These are phyloP conservation scores for Lavandula angustifolia DNA, from an alignment of 257 asterid species.

Conservation along the genomic window DNA sequence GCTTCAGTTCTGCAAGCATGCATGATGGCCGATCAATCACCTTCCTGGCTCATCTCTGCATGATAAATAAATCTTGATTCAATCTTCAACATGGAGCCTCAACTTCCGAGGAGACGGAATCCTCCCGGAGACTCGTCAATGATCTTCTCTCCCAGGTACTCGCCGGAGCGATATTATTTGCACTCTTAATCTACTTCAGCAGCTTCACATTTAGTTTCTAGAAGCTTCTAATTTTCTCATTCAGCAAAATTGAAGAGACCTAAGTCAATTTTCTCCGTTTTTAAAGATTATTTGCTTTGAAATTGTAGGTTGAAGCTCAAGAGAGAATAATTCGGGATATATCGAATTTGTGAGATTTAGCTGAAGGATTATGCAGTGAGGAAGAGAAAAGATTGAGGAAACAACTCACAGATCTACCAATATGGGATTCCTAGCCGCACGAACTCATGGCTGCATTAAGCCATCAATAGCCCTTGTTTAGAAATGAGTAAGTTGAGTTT, in stretches of 20 bases:
- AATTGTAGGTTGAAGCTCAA: conserved; percentile 63
- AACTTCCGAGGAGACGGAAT: conserved; percentile 36
- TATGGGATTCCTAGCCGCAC: conserved; percentile 65
- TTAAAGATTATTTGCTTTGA: conserved; percentile 14
- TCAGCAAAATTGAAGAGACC: neutral
- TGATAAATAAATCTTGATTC: no score
- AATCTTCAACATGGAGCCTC: conserved; percentile 15
- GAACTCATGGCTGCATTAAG: conserved; percentile 57
- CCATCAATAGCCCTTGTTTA: conserved; percentile 33
- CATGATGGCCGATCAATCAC: no score
- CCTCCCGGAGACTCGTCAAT: conserved; percentile 41
- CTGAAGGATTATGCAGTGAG: conserved; percentile 55
- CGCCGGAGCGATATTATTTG: neutral
- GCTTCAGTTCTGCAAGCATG: no score
- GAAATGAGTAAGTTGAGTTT: neutral
- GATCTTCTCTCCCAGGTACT: conserved; percentile 68
- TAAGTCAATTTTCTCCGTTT: neutral
- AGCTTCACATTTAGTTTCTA: conserved; percentile 24
- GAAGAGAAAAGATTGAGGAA: conserved; percentile 55
- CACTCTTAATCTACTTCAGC: neutral
- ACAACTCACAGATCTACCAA: conserved; percentile 54
- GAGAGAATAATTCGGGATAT: conserved; percentile 50
- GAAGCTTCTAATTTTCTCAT: neutral
- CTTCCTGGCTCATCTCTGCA: no score
- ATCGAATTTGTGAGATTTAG: conserved; percentile 57